Conservation (phyloP, 2,329 filamentous ascomycete species). For the Trichoderma koningiopsis region DNA sequence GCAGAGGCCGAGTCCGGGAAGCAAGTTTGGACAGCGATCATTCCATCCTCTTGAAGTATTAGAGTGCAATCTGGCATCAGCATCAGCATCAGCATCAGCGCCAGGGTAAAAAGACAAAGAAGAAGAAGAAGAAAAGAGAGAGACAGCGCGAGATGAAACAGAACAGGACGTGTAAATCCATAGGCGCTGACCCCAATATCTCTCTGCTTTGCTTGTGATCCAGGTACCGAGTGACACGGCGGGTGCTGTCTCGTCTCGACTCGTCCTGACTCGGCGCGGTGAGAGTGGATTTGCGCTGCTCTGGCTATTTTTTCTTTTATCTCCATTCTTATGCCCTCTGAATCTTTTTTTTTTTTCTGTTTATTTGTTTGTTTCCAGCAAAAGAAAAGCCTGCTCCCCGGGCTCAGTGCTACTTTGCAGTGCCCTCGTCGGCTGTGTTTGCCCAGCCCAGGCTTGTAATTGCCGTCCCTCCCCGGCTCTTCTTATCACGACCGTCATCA, state of each 20-base stretch:
- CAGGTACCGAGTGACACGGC: neutral
- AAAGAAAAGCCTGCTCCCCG: neutral
- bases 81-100: neutral
- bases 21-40: neutral
- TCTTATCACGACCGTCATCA: constrained; percentile 7
- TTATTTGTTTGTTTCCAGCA: neutral
- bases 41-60: neutral
- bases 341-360: neutral
- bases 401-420: neutral
- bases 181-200: neutral
- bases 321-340: neutral
- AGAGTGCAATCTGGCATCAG: neutral
- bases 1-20: neutral
- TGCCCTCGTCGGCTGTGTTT: constrained; percentile 1
- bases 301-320: neutral
- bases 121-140: neutral
- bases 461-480: neutral
- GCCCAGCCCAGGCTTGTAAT: neutral
- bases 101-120: no score
- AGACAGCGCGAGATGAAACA: neutral
- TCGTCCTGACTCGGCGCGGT: neutral
- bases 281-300: neutral
- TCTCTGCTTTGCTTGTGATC: neutral
- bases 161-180: neutral
- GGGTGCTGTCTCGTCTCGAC: neutral